Conservation (phyloP, 176 grass and related monocot genomes). For the Avena sativa region DNA sequence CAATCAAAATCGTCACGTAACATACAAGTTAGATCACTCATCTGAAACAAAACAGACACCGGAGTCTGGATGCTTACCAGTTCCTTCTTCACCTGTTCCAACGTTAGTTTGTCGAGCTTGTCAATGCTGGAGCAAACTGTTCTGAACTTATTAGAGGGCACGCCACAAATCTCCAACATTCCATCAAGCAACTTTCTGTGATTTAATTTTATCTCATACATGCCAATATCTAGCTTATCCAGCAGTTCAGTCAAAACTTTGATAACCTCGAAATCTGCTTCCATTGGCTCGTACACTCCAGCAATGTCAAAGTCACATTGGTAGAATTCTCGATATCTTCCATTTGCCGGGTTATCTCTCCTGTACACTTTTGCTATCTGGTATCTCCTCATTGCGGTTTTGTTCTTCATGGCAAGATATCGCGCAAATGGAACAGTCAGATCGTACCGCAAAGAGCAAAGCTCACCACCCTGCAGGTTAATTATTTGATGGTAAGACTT, state of each 20-base stretch:
- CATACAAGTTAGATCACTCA: too few relatives aligned
- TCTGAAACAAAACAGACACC: background rate
- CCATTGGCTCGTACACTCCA: conserved; percentile 76
- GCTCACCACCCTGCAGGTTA: conserved; percentile 74
- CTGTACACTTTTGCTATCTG: conserved; percentile 93
- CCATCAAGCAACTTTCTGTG: conserved; percentile 86
- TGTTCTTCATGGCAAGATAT: conserved; percentile 83
- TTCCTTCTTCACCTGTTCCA: conserved; percentile 85
- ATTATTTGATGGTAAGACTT: background rate
- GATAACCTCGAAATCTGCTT: conserved; percentile 84
- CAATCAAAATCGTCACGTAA: too few relatives aligned
- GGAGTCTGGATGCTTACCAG: conserved; percentile 56
- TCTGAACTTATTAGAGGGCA: conserved; percentile 84
- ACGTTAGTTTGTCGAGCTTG: conserved; percentile 88
- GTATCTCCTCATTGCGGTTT: conserved; percentile 76
- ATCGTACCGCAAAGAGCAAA: conserved; percentile 94
- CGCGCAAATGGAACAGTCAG: conserved; percentile 89
- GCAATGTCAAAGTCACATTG: conserved; percentile 97
- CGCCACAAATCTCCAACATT: conserved; percentile 87
- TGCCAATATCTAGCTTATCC: conserved; percentile 84
- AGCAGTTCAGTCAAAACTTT: conserved; percentile 82
- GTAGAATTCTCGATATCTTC: conserved; percentile 92
- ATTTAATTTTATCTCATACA: conserved; percentile 88
- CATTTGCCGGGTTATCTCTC: conserved; percentile 91
- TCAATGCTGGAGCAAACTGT: conserved; percentile 90